A percentile compares a stretch with the other conserved stretches of the same genome.
These are phyloP conservation scores for Boechera stricta DNA, from an alignment of 345 rosid species.

Conservation along the genomic window DNA sequence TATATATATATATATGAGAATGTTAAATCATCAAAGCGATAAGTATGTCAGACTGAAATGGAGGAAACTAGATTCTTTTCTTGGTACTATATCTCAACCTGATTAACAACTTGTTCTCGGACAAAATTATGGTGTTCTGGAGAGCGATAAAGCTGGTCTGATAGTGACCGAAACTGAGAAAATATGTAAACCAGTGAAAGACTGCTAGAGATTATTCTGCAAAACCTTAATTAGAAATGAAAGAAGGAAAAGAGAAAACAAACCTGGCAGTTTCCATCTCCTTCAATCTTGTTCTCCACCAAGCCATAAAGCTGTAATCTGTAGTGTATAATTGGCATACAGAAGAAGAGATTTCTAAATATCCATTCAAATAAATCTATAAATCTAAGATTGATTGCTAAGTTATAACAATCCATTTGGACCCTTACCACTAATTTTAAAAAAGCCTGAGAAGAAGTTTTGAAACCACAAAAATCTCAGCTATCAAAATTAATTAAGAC, in stretches of 20 bases:
- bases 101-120: conserved; percentile 70
- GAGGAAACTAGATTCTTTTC: conserved; percentile 6
- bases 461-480: neutral
- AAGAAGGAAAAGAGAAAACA: neutral
- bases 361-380: neutral
- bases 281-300: conserved; percentile 70
- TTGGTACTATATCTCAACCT: conserved; percentile 52
- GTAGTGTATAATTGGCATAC: conserved; percentile 19
- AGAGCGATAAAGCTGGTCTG: conserved; percentile 90
- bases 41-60: neutral
- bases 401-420: neutral
- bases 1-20: neutral
- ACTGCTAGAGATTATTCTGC: neutral
- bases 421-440: conserved; percentile 1
- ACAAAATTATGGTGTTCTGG: conserved; percentile 73
- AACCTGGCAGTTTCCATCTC: conserved; percentile 81
- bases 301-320: conserved; percentile 70
- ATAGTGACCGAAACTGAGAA: conserved; percentile 77
- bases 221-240: conserved; percentile 2
- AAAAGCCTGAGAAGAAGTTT: neutral
- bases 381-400: neutral
- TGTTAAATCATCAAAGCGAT: neutral
- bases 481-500: neutral
- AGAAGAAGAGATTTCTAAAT: conserved; percentile 7
- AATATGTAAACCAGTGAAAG: conserved; percentile 21